Percentiles rank a stretch among this genome's conserved stretches.
Conservation (phyloP, 139 green algal genomes). For the Picochlorum sp. region DNA sequence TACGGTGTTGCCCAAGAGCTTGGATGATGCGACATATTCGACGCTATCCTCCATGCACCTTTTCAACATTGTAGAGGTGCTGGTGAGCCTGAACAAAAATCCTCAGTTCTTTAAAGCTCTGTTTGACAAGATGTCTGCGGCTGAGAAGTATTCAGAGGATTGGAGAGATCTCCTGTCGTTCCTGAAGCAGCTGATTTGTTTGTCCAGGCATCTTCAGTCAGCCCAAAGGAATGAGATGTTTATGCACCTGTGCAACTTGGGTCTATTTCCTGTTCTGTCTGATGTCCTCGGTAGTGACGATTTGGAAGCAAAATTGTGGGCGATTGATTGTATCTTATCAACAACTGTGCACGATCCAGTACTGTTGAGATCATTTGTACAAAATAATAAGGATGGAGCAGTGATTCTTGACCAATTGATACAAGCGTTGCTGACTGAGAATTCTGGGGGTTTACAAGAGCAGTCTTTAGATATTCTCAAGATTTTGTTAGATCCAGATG, state of each 20-base stretch:
- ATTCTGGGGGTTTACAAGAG: conserved; percentile 67
- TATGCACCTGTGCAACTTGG: conserved; percentile 60
- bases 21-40: conserved; percentile 91
- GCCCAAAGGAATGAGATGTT: conserved; percentile 51
- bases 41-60: conserved; percentile 81
- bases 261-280: conserved; percentile 69
- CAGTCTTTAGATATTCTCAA: conserved; percentile 61
- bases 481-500: conserved; percentile 72
- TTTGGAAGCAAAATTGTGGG: conserved; percentile 51
- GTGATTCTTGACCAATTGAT: conserved; percentile 67
- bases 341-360: conserved; percentile 70
- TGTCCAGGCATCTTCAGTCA: conserved; percentile 80
- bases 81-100: conserved; percentile 50
- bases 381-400: conserved; percentile 23
- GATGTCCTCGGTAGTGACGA: conserved; percentile 33
- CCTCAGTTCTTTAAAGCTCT: conserved; percentile 72
- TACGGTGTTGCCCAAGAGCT: conserved; percentile 79
- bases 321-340: conserved; percentile 80
- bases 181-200: conserved; percentile 84
- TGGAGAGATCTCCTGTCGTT: conserved; percentile 85
- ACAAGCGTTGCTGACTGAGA: conserved; percentile 5
- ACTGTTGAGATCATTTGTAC: conserved; percentile 66
- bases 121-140: conserved; percentile 54
- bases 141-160: conserved; percentile 19
- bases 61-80: conserved; percentile 95